Conservation (phyloP, 805 yeast genomes). For the Kodamaea restingae region DNA sequence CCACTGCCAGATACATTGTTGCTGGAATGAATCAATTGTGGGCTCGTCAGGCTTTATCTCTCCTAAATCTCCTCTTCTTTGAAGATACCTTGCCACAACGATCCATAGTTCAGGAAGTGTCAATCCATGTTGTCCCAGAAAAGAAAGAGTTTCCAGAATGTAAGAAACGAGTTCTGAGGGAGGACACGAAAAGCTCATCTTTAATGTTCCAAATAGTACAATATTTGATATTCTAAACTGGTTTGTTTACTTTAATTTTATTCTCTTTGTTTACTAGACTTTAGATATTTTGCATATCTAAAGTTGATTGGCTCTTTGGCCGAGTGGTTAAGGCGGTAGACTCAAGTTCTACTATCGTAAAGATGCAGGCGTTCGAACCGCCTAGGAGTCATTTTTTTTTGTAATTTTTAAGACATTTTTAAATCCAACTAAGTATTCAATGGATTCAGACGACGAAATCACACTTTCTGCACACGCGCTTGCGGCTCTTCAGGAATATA, state of each 20-base stretch:
- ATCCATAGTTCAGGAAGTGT: constrained; percentile 27
- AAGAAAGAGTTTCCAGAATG: constrained; percentile 25
- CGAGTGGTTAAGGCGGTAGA: constrained; percentile 10
- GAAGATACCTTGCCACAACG: constrained; percentile 11
- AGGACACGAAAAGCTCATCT: constrained; percentile 17
- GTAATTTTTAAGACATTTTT: neutral
- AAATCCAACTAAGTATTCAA: constrained; percentile 7
- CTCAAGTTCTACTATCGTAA: constrained; percentile 10
- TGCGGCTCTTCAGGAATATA: constrained; percentile 62
- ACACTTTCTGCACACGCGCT: constrained; percentile 46
- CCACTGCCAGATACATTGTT: constrained; percentile 40
- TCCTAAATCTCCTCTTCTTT: neutral
- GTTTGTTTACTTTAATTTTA: no score
- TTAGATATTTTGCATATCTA: no score
- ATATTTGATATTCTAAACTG: no score
- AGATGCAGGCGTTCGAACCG: constrained; percentile 9
- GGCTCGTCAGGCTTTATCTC: constrained; percentile 15
- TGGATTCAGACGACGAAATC: constrained; percentile 43
- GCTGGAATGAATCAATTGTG: constrained; percentile 32
- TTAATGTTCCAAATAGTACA: neutral
- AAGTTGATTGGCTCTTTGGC: constrained; percentile 9
- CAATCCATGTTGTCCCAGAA: constrained; percentile 31
- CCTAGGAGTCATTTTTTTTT: constrained; percentile 8
- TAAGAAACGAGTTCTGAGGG: constrained; percentile 21
- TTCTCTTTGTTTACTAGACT: no score